Conservation (phyloP, 2,329 filamentous ascomycete species). For the Phoma herbarum region DNA sequence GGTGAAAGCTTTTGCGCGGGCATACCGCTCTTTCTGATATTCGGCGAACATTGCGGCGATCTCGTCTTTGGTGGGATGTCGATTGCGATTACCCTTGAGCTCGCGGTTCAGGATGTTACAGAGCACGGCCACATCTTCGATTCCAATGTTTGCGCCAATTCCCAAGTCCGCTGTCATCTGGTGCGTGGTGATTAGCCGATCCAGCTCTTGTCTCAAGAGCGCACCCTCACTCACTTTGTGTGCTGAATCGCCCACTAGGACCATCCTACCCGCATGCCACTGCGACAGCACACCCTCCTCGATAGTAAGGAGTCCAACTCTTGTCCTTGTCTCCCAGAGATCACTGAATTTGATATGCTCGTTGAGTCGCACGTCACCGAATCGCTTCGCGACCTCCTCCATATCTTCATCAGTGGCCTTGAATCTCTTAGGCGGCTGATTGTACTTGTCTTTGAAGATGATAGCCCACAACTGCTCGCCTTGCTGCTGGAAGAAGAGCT, state of each 20-base stretch:
- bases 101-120: slow-evolving; percentile 28
- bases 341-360: background rate
- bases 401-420: background rate
- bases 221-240: background rate
- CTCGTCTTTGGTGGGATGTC: slow-evolving; percentile 15
- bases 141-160: slow-evolving; percentile 32
- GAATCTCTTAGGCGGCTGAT: background rate
- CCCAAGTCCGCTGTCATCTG: slow-evolving; percentile 34
- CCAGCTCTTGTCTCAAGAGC: background rate
- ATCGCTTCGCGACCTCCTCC: background rate
- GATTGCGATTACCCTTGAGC: slow-evolving; percentile 15
- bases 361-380: background rate
- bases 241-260: background rate
- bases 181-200: background rate
- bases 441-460: background rate
- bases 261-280: background rate
- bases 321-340: background rate
- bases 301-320: background rate
- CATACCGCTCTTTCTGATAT: slow-evolving; percentile 24
- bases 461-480: background rate
- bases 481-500: slow-evolving; percentile 20
- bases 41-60: slow-evolving; percentile 22
- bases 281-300: background rate
- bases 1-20: slow-evolving; percentile 21
- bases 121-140: slow-evolving; percentile 32